A percentile compares a stretch with the other conserved stretches of the same genome.
phyloP scores from a whole-genome alignment of 805 yeast genomes.

The Zygosaccharomyces kombuchaensis region DNA sequence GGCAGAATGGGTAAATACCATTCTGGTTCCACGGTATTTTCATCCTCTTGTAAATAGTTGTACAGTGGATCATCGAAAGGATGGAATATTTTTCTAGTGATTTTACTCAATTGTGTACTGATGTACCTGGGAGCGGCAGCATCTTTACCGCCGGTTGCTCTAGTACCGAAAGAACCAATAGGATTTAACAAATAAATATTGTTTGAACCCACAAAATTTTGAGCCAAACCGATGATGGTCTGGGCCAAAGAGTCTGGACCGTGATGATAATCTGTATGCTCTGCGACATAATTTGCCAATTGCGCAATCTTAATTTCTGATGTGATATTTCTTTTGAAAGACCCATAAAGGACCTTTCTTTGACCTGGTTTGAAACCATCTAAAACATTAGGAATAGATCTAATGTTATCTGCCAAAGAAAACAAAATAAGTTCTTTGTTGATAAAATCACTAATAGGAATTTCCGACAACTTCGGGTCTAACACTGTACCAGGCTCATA shows the following conservation, averaged over 20 bases:
- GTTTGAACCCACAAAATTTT: constrained; percentile 89
- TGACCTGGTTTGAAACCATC: constrained; percentile 98
- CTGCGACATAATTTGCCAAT: constrained; percentile 84
- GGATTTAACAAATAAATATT: constrained; percentile 82
- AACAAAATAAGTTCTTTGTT: constrained; percentile 91
- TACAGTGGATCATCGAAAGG: constrained; percentile 75
- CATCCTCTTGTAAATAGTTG: constrained; percentile 86
- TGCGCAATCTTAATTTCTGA: constrained; percentile 86
- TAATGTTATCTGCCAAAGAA: constrained; percentile 92
- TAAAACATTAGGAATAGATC: constrained; percentile 89
- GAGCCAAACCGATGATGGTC: constrained; percentile 92
- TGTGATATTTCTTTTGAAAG: constrained; percentile 70
- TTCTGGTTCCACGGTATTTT: constrained; percentile 88
- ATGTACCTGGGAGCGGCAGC: constrained; percentile 98
- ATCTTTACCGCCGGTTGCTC: constrained; percentile 97
- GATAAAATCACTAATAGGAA: constrained; percentile 90
- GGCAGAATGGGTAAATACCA: constrained; percentile 95
- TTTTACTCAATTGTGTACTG: constrained; percentile 72
- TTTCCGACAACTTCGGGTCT: constrained; percentile 68
- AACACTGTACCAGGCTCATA: constrained; percentile 87
- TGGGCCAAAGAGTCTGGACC: constrained; percentile 86
- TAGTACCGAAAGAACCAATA: constrained; percentile 92
- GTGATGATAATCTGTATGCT: constrained; percentile 89
- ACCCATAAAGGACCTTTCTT: constrained; percentile 85
- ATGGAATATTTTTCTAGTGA: constrained; percentile 74